Conservation (phyloP, 2,329 filamentous ascomycete species). For the Fusarium globosum region DNA sequence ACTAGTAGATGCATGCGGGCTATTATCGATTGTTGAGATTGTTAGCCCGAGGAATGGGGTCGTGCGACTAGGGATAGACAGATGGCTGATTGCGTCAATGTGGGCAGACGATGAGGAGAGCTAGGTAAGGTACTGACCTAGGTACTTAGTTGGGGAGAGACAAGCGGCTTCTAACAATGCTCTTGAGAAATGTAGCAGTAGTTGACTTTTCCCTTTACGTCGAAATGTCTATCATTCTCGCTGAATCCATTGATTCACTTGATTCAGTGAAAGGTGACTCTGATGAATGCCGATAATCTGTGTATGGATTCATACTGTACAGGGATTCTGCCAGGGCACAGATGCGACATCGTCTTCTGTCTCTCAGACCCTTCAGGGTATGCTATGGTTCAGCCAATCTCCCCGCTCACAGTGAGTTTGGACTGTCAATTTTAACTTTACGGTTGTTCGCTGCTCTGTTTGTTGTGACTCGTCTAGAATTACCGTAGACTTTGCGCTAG, state of each 20-base stretch:
- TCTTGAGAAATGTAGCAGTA: neutral
- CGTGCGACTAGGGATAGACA: neutral
- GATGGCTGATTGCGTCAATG: slow-evolving; percentile 30
- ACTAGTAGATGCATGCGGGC: slow-evolving; percentile 14
- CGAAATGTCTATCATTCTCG: slow-evolving; percentile 6
- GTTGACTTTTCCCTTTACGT: slow-evolving; percentile 13
- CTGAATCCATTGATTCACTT: slow-evolving; percentile 9
- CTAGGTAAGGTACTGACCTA: neutral
- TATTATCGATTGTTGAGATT: slow-evolving; percentile 13
- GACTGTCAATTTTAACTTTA: slow-evolving; percentile 6
- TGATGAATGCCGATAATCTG: slow-evolving; percentile 32
- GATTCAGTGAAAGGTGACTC: slow-evolving; percentile 7
- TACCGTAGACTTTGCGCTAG: slow-evolving; percentile 28
- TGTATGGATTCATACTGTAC: slow-evolving; percentile 10
- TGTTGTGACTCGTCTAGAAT: slow-evolving; percentile 22
- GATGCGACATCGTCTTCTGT: slow-evolving; percentile 13
- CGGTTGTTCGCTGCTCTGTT: slow-evolving; percentile 1
- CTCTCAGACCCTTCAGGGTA: slow-evolving; percentile 27
- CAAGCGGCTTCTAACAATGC: slow-evolving; percentile 14
- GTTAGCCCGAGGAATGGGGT: slow-evolving; percentile 18
- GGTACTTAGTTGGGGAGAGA: neutral
- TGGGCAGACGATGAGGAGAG: slow-evolving; percentile 10
- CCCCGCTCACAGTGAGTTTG: neutral
- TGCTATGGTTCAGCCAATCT: slow-evolving; percentile 11
- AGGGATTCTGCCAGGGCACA: slow-evolving; percentile 30